phyloP scores from a whole-genome alignment of 179 eudicot species.

The Spinacia oleracea region DNA sequence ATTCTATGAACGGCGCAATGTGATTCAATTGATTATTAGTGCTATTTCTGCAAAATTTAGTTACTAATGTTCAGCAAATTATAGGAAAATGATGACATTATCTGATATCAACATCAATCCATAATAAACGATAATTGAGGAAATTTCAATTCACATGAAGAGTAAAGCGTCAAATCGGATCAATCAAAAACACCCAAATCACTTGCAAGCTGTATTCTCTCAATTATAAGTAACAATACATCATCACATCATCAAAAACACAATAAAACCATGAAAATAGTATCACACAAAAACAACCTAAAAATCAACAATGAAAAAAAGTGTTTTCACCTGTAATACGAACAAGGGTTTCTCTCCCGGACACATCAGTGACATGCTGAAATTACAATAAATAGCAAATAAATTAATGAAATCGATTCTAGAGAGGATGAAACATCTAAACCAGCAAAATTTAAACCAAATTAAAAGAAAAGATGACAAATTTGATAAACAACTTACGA shows the following conservation, averaged over 20 bases:
- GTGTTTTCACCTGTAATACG: constrained; percentile 36
- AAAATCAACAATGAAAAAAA: neutral
- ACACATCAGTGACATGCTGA: constrained; percentile 48
- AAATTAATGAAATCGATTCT: neutral
- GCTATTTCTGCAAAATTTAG: no score
- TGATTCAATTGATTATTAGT: no score
- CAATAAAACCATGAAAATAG: neutral
- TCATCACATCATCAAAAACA: neutral
- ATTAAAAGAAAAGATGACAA: no score
- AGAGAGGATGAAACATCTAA: neutral
- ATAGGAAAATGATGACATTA: no score
- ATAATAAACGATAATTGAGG: neutral
- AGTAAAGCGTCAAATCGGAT: no score
- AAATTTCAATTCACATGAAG: neutral
- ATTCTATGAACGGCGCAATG: no score
- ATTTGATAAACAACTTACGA: constrained; percentile 42
- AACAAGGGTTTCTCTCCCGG: constrained; percentile 50
- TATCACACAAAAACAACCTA: neutral
- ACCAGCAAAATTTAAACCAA: neutral
- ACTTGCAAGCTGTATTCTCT: neutral
- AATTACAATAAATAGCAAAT: neutral
- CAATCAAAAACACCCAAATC: neutral
- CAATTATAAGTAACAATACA: neutral
- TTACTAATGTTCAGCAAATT: no score
- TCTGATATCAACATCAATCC: no score